phyloP scores from a whole-genome alignment of 2,329 filamentous ascomycete genomes.

The Aspergillus neoniger region DNA sequence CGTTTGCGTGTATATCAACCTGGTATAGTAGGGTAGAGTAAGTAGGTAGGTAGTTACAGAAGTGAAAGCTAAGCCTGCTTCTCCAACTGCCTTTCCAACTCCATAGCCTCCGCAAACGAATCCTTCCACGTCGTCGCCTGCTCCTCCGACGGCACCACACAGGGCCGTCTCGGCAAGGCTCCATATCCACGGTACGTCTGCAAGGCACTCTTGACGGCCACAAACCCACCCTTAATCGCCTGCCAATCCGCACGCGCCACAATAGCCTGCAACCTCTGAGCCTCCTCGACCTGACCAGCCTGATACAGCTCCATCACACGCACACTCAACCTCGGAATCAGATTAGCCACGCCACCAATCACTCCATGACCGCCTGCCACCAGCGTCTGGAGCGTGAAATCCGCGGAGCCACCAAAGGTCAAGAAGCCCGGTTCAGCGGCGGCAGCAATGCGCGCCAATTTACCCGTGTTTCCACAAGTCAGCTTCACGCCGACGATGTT shows the following conservation, averaged over 20 bases:
- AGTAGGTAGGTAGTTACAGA: not conserved
- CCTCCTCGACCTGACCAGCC: conserved; percentile 73
- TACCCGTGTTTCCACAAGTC: conserved; percentile 73
- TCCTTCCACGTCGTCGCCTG: conserved; percentile 37
- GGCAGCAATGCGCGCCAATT: conserved; percentile 64
- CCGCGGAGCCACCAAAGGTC: conserved; percentile 84
- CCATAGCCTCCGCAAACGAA: conserved; percentile 42
- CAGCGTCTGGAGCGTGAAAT: conserved; percentile 82
- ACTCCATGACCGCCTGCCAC: conserved; percentile 78
- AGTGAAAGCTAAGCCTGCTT: conserved; percentile 14
- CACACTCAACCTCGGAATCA: conserved; percentile 79
- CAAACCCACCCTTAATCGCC: conserved; percentile 77
- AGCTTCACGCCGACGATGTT: conserved; percentile 72
- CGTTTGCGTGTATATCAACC: too few relatives aligned
- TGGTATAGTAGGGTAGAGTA: not conserved
- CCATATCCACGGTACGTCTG: conserved; percentile 82
- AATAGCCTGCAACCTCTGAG: conserved; percentile 72
- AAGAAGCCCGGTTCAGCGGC: conserved; percentile 62
- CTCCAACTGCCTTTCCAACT: conserved; percentile 38
- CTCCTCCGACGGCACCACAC: conserved; percentile 49
- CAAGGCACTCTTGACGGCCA: conserved; percentile 82
- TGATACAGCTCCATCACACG: conserved; percentile 75
- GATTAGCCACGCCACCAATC: conserved; percentile 82
- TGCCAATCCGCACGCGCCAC: conserved; percentile 80
- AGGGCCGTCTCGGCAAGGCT: conserved; percentile 70